phyloP scores from a whole-genome alignment of 2,329 filamentous ascomycete species.

The Paracoccidioides lutzii region DNA sequence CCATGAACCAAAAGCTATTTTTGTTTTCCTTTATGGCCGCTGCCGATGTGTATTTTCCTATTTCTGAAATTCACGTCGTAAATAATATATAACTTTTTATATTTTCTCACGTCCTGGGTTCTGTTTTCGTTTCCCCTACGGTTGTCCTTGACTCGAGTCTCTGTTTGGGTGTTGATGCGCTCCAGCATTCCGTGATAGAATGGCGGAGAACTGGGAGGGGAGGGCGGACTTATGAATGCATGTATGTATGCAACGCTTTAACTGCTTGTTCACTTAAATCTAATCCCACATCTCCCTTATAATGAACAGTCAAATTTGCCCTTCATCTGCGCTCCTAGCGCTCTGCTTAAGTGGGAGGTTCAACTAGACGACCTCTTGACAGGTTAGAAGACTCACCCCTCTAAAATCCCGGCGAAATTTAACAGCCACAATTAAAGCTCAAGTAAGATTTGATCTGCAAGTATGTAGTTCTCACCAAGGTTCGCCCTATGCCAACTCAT shows the following conservation, averaged over 20 bases:
- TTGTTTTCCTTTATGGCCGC: background rate
- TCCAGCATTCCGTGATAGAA: background rate
- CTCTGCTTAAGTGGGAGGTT: background rate
- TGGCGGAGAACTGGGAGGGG: background rate
- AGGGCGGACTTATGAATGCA: too few species aligned
- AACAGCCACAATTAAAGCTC: too few species aligned
- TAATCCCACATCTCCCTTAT: background rate
- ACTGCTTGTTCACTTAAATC: background rate
- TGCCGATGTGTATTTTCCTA: background rate
- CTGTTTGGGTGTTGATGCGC: background rate
- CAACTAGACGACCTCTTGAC: background rate
- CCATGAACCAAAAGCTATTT: background rate
- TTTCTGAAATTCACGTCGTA: background rate
- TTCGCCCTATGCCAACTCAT: too few species aligned
- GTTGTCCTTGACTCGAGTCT: background rate
- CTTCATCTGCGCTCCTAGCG: background rate
- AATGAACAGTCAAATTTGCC: background rate
- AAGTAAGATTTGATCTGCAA: too few species aligned
- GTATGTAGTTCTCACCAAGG: too few species aligned
- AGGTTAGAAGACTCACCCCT: too few species aligned
- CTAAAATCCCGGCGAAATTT: too few species aligned
- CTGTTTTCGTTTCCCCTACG: background rate
- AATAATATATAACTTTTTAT: slow-evolving; percentile 2
- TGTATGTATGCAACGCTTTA: background rate
- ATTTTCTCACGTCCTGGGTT: background rate